phyloP scores from a whole-genome alignment of 2,329 filamentous ascomycete genomes.

The Colletotrichum abscissum region DNA sequence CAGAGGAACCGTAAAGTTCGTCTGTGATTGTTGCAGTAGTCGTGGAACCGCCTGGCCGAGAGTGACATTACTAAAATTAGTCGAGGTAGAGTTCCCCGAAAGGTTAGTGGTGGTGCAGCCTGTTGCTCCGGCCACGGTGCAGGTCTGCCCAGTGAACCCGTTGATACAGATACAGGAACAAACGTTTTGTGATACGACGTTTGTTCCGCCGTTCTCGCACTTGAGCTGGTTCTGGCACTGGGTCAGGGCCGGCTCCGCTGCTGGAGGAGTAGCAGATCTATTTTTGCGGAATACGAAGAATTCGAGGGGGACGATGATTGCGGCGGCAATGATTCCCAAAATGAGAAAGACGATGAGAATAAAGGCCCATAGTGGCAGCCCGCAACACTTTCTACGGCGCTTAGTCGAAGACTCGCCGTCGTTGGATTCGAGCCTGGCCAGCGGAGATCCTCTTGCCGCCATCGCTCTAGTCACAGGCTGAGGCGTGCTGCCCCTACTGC shows the following conservation, averaged over 20 bases:
- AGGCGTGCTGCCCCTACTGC: slow-evolving; percentile 24
- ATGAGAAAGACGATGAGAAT: slow-evolving; percentile 73
- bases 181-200: slow-evolving; percentile 71
- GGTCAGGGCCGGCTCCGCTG: slow-evolving; percentile 50
- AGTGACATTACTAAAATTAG: slow-evolving; percentile 73
- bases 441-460: slow-evolving; percentile 25
- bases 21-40: slow-evolving; percentile 72
- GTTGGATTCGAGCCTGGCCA: slow-evolving; percentile 31
- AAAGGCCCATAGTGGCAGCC: slow-evolving; percentile 84
- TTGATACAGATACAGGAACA: slow-evolving; percentile 92
- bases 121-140: slow-evolving; percentile 56
- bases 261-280: slow-evolving; percentile 42
- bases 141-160: slow-evolving; percentile 77
- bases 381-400: slow-evolving; percentile 77
- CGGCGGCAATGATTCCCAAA: slow-evolving; percentile 80
- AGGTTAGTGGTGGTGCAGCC: slow-evolving; percentile 66
- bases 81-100: slow-evolving; percentile 51
- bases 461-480: slow-evolving; percentile 28
- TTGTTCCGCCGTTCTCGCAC: slow-evolving; percentile 86
- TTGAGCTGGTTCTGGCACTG: slow-evolving; percentile 70
- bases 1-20: slow-evolving; percentile 82
- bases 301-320: slow-evolving; percentile 81
- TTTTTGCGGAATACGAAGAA: slow-evolving; percentile 70
- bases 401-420: slow-evolving; percentile 45
- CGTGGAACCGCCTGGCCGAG: slow-evolving; percentile 83